These are phyloP conservation scores for Adansonia grandidieri DNA, from an alignment of 441 rosid genomes.

Conservation along the genomic window DNA sequence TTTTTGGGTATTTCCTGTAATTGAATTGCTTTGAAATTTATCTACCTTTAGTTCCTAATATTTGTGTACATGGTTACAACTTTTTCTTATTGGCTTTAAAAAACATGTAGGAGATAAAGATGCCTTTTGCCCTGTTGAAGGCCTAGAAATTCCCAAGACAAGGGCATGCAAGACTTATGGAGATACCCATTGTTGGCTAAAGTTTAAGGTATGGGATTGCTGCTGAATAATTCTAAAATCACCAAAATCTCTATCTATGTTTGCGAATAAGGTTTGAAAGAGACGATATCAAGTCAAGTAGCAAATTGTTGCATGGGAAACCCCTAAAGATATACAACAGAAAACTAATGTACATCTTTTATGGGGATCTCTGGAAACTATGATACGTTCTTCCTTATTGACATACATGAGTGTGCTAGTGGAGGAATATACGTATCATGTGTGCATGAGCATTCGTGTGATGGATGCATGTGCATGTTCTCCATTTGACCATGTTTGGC, in stretches of 20 bases:
- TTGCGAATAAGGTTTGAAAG: not conserved
- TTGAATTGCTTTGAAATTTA: slow-evolving; percentile 6
- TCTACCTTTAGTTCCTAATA: not conserved
- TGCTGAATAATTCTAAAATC: slow-evolving; percentile 2
- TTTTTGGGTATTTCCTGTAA: not conserved
- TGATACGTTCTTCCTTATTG: slow-evolving; percentile 10
- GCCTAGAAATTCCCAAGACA: slow-evolving; percentile 56
- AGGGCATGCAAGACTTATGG: slow-evolving; percentile 53
- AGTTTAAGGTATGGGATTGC: slow-evolving; percentile 62
- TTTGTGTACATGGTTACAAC: not conserved
- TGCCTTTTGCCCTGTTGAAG: slow-evolving; percentile 81
- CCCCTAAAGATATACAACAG: not conserved
- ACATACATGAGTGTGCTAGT: not conserved
- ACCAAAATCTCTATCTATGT: not conserved
- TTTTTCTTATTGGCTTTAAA: not conserved
- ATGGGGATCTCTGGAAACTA: not conserved
- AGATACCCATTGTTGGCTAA: slow-evolving; percentile 41
- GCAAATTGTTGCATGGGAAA: not conserved
- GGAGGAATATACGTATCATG: not conserved
- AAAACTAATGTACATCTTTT: not conserved
- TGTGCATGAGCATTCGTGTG: slow-evolving; percentile 14
- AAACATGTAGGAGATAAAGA: slow-evolving; percentile 63
- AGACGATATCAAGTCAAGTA: not conserved
- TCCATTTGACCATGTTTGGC: not conserved
- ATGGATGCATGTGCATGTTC: not conserved